Percentiles rank a stretch among this genome's conserved stretches.
Evolutionary conservation across 2,329 filamentous ascomycete species (phyloP).

Genomic region (Drechslerella dactyloides): DNA sequence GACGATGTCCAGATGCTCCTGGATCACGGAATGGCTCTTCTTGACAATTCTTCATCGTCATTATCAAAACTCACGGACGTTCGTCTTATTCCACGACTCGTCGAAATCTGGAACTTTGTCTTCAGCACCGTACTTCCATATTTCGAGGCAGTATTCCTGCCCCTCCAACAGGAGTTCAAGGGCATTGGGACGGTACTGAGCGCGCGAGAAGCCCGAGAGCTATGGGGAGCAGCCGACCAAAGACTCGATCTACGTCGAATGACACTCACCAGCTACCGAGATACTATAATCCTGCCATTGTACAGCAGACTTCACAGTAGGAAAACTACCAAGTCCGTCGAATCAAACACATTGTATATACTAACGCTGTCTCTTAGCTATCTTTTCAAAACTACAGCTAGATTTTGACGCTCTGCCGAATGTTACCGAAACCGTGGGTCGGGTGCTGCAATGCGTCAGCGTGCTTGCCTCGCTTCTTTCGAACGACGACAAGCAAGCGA

Average conservation of each 20-base stretch:
- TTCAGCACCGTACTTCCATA: slow-evolving; percentile 91
- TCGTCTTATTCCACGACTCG: slow-evolving; percentile 81
- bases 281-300: slow-evolving; percentile 83
- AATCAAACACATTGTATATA: neutral
- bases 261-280: slow-evolving; percentile 84
- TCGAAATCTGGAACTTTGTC: slow-evolving; percentile 92
- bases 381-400: slow-evolving; percentile 72
- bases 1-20: slow-evolving; percentile 79
- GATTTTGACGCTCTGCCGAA: slow-evolving; percentile 66
- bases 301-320: slow-evolving; percentile 78
- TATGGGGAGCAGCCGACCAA: slow-evolving; percentile 69
- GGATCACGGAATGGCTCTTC: slow-evolving; percentile 78
- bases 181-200: slow-evolving; percentile 81
- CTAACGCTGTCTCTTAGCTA: slow-evolving; percentile 59
- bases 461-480: slow-evolving; percentile 80
- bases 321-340: slow-evolving; percentile 37
- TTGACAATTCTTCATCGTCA: slow-evolving; percentile 78
- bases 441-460: slow-evolving; percentile 95
- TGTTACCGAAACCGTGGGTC: slow-evolving; percentile 89
- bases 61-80: slow-evolving; percentile 71
- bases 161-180: slow-evolving; percentile 93
- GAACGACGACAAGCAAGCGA: slow-evolving; percentile 74
- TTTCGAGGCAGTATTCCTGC: slow-evolving; percentile 88
- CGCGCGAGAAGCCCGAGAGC: slow-evolving; percentile 79
- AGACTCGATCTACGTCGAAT: slow-evolving; percentile 86